These are phyloP conservation scores for Vishniacozyma victoriae DNA, from an alignment of 768 basidiomycete species.

Conservation along the genomic window DNA sequence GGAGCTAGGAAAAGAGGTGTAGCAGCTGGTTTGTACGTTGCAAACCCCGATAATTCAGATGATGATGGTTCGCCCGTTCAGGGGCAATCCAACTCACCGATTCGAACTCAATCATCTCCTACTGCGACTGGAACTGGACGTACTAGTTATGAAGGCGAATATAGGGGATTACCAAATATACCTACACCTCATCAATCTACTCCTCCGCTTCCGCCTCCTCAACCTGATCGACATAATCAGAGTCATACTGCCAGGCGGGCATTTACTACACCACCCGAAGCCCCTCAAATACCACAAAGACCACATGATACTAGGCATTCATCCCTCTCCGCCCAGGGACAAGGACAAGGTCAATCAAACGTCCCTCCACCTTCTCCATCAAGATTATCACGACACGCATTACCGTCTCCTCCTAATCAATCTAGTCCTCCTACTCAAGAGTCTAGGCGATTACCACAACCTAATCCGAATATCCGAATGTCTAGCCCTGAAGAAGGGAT, in stretches of 20 bases:
- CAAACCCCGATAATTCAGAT: conserved; percentile 41
- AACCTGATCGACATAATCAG: conserved; percentile 37
- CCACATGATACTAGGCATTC: background rate
- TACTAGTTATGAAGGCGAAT: background rate
- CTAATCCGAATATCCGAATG: conserved; percentile 5
- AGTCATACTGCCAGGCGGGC: conserved; percentile 13
- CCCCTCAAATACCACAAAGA: background rate
- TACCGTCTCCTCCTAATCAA: conserved; percentile 5
- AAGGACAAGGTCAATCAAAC: conserved; percentile 1
- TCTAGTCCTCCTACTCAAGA: conserved; percentile 5
- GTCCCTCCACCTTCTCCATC: background rate
- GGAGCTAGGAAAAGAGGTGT: conserved; percentile 22
- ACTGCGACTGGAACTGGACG: background rate
- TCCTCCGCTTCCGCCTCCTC: conserved; percentile 37
- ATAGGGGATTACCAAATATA: conserved; percentile 19
- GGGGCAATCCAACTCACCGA: conserved; percentile 3
- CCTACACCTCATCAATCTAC: conserved; percentile 34
- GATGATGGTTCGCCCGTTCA: conserved; percentile 21
- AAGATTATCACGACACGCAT: background rate
- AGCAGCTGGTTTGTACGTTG: conserved; percentile 29
- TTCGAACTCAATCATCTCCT: conserved; percentile 15
- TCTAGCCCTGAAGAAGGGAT: conserved; percentile 26
- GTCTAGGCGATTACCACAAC: background rate
- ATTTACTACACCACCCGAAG: conserved; percentile 26
- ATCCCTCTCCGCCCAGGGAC: conserved; percentile 6